These are phyloP conservation scores for Fusarium sp. DNA, from an alignment of 2,329 filamentous ascomycete genomes.

Conservation along the genomic window DNA sequence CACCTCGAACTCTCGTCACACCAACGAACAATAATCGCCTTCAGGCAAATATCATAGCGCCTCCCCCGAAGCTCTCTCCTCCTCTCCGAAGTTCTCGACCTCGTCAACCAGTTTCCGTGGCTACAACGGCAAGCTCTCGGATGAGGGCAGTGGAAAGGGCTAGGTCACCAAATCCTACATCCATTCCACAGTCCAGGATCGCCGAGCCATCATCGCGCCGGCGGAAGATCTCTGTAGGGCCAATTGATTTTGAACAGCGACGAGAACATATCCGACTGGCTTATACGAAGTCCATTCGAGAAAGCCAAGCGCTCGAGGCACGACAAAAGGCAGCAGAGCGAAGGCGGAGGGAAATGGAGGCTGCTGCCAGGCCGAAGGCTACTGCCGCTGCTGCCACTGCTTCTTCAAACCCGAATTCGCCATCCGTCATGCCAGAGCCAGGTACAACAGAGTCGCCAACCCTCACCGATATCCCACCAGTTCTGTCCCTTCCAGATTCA, in stretches of 20 bases:
- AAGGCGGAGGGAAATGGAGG: conserved; percentile 64
- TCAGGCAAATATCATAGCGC: conserved; percentile 78
- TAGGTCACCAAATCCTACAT: conserved; percentile 55
- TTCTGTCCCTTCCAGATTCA: conserved; percentile 37
- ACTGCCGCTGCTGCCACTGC: conserved; percentile 40
- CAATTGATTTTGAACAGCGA: conserved; percentile 86
- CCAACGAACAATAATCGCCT: conserved; percentile 69
- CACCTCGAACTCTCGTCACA: conserved; percentile 57
- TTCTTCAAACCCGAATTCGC: conserved; percentile 29
- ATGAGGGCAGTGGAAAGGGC: conserved; percentile 72
- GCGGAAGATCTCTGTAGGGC: conserved; percentile 72
- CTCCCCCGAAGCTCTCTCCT: conserved; percentile 79
- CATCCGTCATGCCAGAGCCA: conserved; percentile 33
- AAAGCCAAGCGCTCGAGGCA: conserved; percentile 72
- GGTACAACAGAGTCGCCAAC: conserved; percentile 21
- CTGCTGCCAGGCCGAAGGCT: conserved; percentile 57
- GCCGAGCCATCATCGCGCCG: conserved; percentile 56
- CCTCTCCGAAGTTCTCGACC: conserved; percentile 83
- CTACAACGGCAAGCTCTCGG: conserved; percentile 77
- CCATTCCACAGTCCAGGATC: conserved; percentile 47
- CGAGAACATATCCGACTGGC: conserved; percentile 86
- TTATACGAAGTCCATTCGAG: conserved; percentile 85
- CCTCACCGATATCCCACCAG: conserved; percentile 36
- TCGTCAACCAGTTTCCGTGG: conserved; percentile 80
- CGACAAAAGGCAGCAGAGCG: conserved; percentile 64